Conservation (phyloP, 2,329 filamentous ascomycete species). For the Ilyonectria destructans region DNA sequence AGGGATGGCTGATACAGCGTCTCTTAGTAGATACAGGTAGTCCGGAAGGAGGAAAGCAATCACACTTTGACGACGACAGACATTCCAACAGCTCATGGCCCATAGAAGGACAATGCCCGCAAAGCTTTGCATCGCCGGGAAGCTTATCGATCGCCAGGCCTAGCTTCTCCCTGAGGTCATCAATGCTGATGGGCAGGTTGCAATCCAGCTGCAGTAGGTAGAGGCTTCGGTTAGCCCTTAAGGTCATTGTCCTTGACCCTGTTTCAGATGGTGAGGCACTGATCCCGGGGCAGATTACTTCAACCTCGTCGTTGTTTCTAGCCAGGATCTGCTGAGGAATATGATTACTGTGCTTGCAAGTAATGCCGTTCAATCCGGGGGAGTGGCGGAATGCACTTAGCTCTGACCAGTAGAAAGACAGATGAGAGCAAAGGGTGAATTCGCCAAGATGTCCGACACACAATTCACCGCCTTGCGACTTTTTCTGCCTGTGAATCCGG, state of each 20-base stretch:
- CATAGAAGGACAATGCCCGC: not conserved
- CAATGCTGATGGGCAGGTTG: not conserved
- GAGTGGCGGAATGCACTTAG: not conserved
- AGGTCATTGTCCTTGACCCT: not conserved
- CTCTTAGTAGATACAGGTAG: accelerated
- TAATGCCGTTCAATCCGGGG: too few relatives aligned
- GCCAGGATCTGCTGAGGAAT: not conserved
- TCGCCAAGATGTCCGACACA: slow-evolving; percentile 23
- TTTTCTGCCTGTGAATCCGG: not conserved
- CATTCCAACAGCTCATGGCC: not conserved
- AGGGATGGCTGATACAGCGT: too few relatives aligned
- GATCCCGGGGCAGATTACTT: not conserved
- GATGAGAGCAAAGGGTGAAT: slow-evolving; percentile 17
- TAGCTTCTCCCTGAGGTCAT: not conserved
- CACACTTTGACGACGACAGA: slow-evolving; percentile 12
- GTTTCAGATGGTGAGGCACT: not conserved
- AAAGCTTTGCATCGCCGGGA: not conserved
- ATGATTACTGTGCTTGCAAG: not conserved
- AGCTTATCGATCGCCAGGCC: not conserved
- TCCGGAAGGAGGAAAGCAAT: slow-evolving; percentile 11
- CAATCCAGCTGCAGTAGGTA: not conserved
- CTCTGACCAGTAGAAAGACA: not conserved
- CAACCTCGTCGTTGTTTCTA: not conserved
- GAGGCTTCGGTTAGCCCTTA: not conserved
- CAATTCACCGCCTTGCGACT: not conserved